Conservation (phyloP, 768 basidiomycete genomes). For the Pisolithus tinctorius region DNA sequence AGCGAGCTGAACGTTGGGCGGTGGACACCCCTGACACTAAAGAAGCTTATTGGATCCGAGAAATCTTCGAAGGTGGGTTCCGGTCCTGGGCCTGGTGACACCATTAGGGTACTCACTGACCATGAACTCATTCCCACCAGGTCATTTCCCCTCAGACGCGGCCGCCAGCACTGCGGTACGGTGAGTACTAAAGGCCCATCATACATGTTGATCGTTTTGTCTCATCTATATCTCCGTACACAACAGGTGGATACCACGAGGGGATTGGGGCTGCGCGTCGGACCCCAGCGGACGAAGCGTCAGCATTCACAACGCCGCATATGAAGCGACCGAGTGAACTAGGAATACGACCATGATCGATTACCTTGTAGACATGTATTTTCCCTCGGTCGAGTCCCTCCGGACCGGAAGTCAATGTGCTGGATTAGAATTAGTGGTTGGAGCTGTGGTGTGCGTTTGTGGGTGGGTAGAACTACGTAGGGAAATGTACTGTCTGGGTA, state of each 20-base stretch:
- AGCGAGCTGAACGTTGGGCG: slow-evolving; percentile 68
- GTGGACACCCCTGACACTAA: slow-evolving; percentile 88
- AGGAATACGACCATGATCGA: slow-evolving; percentile 3
- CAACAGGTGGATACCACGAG: slow-evolving; percentile 82
- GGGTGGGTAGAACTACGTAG: slow-evolving; percentile 1
- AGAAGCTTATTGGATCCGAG: slow-evolving; percentile 90
- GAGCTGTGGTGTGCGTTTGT: slow-evolving; percentile 2
- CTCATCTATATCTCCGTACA: slow-evolving; percentile 10
- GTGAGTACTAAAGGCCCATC: slow-evolving; percentile 34
- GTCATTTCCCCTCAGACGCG: slow-evolving; percentile 75
- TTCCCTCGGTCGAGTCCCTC: slow-evolving; percentile 21
- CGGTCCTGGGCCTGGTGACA: neutral
- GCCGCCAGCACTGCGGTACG: slow-evolving; percentile 90
- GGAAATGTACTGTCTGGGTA: slow-evolving; percentile 18
- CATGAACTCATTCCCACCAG: slow-evolving; percentile 27
- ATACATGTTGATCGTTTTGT: slow-evolving; percentile 3
- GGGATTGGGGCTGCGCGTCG: slow-evolving; percentile 92
- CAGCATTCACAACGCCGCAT: slow-evolving; percentile 92
- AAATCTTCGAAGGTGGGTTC: slow-evolving; percentile 73
- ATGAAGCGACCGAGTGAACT: slow-evolving; percentile 30
- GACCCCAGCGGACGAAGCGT: slow-evolving; percentile 96
- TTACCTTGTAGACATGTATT: neutral
- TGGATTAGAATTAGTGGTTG: slow-evolving; percentile 18
- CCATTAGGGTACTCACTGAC: slow-evolving; percentile 3
- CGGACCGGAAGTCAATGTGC: slow-evolving; percentile 14